phyloP scores from a whole-genome alignment of 2,329 filamentous ascomycete species.

The Cercospora sojina region DNA sequence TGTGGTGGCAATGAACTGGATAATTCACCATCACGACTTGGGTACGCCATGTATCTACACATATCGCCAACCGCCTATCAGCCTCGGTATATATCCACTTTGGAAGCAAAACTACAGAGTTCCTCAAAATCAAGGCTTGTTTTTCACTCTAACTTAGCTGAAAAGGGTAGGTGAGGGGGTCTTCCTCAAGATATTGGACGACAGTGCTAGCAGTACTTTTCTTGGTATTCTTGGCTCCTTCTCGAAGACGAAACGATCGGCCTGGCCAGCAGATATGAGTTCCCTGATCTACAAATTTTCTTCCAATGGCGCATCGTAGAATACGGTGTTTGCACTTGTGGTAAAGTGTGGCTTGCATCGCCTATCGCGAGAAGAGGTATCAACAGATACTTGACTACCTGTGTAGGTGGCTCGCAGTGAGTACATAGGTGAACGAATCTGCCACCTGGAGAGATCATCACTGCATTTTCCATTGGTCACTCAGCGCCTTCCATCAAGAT shows the following conservation, averaged over 20 bases:
- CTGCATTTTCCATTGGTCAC: neutral
- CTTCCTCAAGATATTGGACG: neutral
- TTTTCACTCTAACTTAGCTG: neutral
- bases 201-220: neutral
- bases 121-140: neutral
- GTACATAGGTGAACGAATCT: neutral
- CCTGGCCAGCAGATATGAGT: neutral
- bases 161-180: neutral
- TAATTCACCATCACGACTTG: neutral
- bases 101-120: neutral
- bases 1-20: neutral
- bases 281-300: neutral
- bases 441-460: neutral
- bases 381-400: neutral
- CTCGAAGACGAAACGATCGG: constrained; percentile 5
- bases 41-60: neutral
- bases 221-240: constrained; percentile 12
- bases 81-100: neutral
- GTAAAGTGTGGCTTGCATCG: neutral
- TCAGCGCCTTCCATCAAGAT: constrained; percentile 13
- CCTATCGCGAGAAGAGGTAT: neutral
- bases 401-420: neutral
- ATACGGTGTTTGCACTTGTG: neutral
- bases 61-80: neutral
- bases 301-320: neutral